A percentile compares a stretch with the other conserved stretches of the same genome.
Conservation (phyloP, 2,329 filamentous ascomycete species). For the Fusarium sambucinum region DNA sequence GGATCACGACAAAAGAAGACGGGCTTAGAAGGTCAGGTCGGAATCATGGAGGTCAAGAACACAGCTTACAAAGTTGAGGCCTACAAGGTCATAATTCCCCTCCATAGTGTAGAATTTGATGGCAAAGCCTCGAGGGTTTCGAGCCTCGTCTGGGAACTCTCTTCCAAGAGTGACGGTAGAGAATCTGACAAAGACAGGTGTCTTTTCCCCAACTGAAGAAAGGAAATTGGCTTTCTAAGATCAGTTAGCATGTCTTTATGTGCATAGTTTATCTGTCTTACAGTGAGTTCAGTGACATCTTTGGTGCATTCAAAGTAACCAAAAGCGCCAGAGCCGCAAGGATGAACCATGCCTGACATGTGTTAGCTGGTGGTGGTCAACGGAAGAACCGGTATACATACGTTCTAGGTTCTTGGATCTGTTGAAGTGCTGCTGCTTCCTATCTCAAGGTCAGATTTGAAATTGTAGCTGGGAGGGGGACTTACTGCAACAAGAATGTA, state of each 20-base stretch:
- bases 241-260: background rate
- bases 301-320: slow-evolving; percentile 12
- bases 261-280: background rate
- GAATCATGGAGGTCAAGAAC: no score
- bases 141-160: slow-evolving; percentile 8
- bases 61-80: slow-evolving; percentile 1
- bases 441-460: background rate
- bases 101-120: slow-evolving; percentile 14
- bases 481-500: slow-evolving; percentile 12
- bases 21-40: background rate
- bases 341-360: background rate
- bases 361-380: background rate
- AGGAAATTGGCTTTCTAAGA: slow-evolving; percentile 10
- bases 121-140: slow-evolving; percentile 12
- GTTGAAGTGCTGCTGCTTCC: slow-evolving; percentile 19
- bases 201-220: slow-evolving; percentile 3
- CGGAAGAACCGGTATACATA: background rate
- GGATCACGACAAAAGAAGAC: slow-evolving; percentile 19
- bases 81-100: slow-evolving; percentile 1
- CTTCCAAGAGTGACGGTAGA: slow-evolving; percentile 11
- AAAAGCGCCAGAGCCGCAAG: slow-evolving; percentile 17
- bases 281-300: slow-evolving; percentile 10
- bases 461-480: rapidly evolving
- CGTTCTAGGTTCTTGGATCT: slow-evolving; percentile 16
- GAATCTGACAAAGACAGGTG: slow-evolving; percentile 9